Evolutionary conservation across 2,329 filamentous ascomycete genomes (phyloP).

Genomic region (Aurifilum marmelostoma): DNA sequence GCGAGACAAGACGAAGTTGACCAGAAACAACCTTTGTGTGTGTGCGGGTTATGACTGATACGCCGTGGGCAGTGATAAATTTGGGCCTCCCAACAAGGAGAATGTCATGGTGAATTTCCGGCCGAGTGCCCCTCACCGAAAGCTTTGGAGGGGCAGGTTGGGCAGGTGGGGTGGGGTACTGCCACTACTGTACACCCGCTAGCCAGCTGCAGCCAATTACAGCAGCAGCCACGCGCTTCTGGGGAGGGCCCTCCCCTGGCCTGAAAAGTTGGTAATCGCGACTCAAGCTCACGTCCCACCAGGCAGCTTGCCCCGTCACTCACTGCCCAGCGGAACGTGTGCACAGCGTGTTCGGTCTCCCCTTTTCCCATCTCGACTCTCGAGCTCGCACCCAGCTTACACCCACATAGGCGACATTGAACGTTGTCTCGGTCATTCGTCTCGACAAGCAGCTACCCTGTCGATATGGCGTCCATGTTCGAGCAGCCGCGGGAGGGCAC

Average conservation of each 20-base stretch:
- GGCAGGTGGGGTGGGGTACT: constrained; percentile 9
- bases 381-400: neutral
- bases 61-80: constrained; percentile 11
- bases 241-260: constrained; percentile 14
- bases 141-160: constrained; percentile 12
- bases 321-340: constrained; percentile 3
- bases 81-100: constrained; percentile 9
- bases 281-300: constrained; percentile 3
- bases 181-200: neutral
- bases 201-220: constrained; percentile 1
- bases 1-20: neutral
- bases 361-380: neutral
- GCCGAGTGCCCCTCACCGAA: constrained; percentile 11
- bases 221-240: constrained; percentile 4
- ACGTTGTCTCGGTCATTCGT: neutral
- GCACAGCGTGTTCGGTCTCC: constrained; percentile 13
- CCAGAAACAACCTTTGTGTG: constrained; percentile 1
- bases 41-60: neutral
- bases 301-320: constrained; percentile 8
- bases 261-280: constrained; percentile 21
- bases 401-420: neutral
- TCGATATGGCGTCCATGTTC: constrained; percentile 87
- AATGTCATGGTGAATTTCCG: constrained; percentile 1
- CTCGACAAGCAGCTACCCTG: neutral
- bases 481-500: constrained; percentile 95